phyloP scores from a whole-genome alignment of 352 stramenopile genomes.

The Globisporangium camurandrum region DNA sequence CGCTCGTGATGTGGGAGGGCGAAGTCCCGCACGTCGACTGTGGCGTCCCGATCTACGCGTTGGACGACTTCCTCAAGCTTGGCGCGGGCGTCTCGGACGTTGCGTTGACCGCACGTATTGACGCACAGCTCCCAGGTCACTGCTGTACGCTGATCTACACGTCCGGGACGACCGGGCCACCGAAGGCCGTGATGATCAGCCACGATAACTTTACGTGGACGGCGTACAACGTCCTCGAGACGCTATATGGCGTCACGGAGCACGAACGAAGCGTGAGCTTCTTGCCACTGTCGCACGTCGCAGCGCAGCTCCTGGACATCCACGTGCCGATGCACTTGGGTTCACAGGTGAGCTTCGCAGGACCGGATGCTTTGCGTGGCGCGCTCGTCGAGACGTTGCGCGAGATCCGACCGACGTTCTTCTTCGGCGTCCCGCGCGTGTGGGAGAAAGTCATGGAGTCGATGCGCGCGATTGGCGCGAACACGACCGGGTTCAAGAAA shows the following conservation, averaged over 20 bases:
- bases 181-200: slow-evolving; percentile 73
- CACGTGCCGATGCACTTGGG: slow-evolving; percentile 55
- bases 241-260: slow-evolving; percentile 36
- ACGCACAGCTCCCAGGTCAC: slow-evolving; percentile 39
- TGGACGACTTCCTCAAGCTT: slow-evolving; percentile 47
- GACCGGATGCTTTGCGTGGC: slow-evolving; percentile 63
- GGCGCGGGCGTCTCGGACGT: slow-evolving; percentile 25
- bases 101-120: slow-evolving; percentile 32
- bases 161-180: slow-evolving; percentile 64
- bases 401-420: slow-evolving; percentile 58
- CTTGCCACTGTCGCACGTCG: slow-evolving; percentile 77
- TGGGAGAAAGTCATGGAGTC: slow-evolving; percentile 87
- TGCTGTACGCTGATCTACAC: slow-evolving; percentile 89
- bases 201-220: slow-evolving; percentile 76
- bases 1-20: slow-evolving; percentile 64
- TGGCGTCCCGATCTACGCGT: slow-evolving; percentile 48
- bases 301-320: slow-evolving; percentile 76
- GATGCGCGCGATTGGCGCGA: slow-evolving; percentile 46
- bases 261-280: slow-evolving; percentile 68
- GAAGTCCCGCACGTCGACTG: slow-evolving; percentile 24
- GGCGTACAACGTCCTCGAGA: slow-evolving; percentile 41
- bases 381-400: slow-evolving; percentile 56
- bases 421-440: slow-evolving; percentile 81
- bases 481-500: slow-evolving; percentile 78
- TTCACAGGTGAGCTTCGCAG: slow-evolving; percentile 67